Evolutionary conservation across 441 rosid genomes (phyloP), one percentile per base, ranked within the genome.

Genomic region (Gossypium gossypioides): DNA sequence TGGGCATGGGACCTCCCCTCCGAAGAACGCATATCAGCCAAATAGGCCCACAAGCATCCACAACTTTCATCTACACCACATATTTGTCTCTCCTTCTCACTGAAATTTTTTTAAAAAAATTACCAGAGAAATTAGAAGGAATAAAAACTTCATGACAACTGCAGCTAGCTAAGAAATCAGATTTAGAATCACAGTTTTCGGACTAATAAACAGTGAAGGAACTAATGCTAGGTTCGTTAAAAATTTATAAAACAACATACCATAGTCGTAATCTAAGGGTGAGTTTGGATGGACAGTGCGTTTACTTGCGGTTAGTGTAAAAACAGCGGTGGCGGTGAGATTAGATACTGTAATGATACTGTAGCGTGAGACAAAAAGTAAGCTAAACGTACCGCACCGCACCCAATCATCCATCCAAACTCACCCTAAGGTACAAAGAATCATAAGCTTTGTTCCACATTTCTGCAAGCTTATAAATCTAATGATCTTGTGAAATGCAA

Each of bases 41-140:
- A 75, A 82, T 96, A 96, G 22, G 84, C 82, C 99, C 99, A 93
- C 84, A 96, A 22, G 74, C 97, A 96, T 77, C 96, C 97, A 80
- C 94, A 87, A 57, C 80, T 81, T 75, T 90, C 97, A 44, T 85
- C 77, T 8, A 88, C 81, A 72, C 88, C 85, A 79, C 83, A 86
- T 66, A 82, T 84, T 65, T 93, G 85, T 78, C 97, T 85, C 82
- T 93, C 99, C 82, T 80, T 92, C 86, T 93, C 99, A 84, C 99
- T 93, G 89, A 71, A 83, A 82, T 32, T 79, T 58, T 21, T 21
- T 76, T 6, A 1, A 46, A 56, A 18, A 25, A 72, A 65, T 64
- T n/a, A 56, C 8, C 3, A 2, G 15, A 58, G 74, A 71, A 25
- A 44, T 57, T 57, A 70, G 22, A 4, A 57, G 5, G 13, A 16